These are phyloP conservation scores for Pseudotulostoma volvatum DNA, from an alignment of 495 filamentous ascomycete genomes.

Conservation along the genomic window DNA sequence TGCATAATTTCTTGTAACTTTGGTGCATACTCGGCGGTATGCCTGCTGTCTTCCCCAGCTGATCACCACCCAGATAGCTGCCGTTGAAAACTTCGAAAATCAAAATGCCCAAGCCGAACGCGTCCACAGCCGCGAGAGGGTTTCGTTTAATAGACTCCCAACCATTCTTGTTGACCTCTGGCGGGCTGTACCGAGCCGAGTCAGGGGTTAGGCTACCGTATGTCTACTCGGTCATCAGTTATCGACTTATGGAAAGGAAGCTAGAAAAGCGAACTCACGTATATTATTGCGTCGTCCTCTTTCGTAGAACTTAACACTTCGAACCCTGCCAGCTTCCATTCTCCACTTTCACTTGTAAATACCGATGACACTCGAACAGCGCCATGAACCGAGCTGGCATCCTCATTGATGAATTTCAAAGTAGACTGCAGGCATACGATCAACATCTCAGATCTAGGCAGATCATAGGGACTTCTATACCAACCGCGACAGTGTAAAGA, in stretches of 20 bases:
- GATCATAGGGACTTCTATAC: constrained; percentile 7
- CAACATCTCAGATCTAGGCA: background rate
- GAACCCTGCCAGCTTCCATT: constrained; percentile 93
- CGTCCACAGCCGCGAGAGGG: constrained; percentile 66
- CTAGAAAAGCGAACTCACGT: constrained; percentile 36
- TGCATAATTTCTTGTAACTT: constrained; percentile 73
- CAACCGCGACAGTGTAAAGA: constrained; percentile 65
- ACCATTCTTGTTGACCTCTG: constrained; percentile 69
- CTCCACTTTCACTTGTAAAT: constrained; percentile 84
- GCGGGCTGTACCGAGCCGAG: constrained; percentile 61
- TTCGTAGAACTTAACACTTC: constrained; percentile 89
- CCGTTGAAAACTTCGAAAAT: constrained; percentile 90
- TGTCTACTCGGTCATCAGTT: constrained; percentile 31
- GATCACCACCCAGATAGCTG: constrained; percentile 48
- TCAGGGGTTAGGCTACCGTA: constrained; percentile 80
- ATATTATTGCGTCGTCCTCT: constrained; percentile 83
- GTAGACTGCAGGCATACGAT: constrained; percentile 43
- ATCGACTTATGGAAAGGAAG: constrained; percentile 4
- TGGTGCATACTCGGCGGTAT: constrained; percentile 77
- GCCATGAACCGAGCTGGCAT: constrained; percentile 81
- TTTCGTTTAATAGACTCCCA: constrained; percentile 81
- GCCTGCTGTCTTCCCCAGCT: constrained; percentile 68
- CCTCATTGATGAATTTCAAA: constrained; percentile 87
- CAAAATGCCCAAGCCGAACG: constrained; percentile 70
- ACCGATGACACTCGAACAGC: constrained; percentile 70